phyloP scores from a whole-genome alignment of 306 rosid genomes.

The Vicia villosa region DNA sequence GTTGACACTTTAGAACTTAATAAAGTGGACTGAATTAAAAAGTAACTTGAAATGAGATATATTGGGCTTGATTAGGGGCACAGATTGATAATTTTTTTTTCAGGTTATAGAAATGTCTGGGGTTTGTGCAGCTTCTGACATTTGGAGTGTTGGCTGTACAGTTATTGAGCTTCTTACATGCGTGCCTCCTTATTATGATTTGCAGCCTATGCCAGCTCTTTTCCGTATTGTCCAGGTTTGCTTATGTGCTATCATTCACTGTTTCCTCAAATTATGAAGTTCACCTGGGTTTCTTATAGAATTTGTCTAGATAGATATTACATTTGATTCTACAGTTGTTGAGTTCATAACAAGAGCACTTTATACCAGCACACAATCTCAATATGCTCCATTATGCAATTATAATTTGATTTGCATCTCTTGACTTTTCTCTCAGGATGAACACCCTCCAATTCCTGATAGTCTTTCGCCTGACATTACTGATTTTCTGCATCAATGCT shows the following conservation, averaged over 20 bases:
- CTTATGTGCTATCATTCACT: constrained; percentile 6
- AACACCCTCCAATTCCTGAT: constrained; percentile 96
- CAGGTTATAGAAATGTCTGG: constrained; percentile 99
- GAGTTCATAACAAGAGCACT: constrained; percentile 23
- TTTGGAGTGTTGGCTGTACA: constrained; percentile 99
- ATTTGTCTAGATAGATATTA: constrained; percentile 23
- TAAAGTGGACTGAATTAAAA: constrained; percentile 19
- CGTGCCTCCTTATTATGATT: constrained; percentile 95
- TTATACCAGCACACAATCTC: constrained; percentile 17
- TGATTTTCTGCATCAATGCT: constrained; percentile 96
- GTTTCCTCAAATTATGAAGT: constrained; percentile 14
- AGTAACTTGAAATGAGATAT: constrained; percentile 30
- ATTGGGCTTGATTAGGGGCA: constrained; percentile 26
- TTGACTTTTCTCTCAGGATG: constrained; percentile 66
- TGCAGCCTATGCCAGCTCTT: constrained; percentile 99
- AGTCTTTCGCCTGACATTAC: constrained; percentile 90
- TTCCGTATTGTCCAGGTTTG: constrained; percentile 97
- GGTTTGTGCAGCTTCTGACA: constrained; percentile 99
- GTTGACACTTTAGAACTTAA: constrained; percentile 17
- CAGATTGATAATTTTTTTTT: constrained; percentile 41
- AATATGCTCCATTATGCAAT: constrained; percentile 24
- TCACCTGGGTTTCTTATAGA: constrained; percentile 13
- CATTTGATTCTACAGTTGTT: constrained; percentile 20
- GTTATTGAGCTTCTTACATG: constrained; percentile 98
- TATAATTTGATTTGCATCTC: constrained; percentile 26